Base-by-base conservation (phyloP, 2,329 filamentous ascomycete species). In the Ophiostoma ips region DNA sequence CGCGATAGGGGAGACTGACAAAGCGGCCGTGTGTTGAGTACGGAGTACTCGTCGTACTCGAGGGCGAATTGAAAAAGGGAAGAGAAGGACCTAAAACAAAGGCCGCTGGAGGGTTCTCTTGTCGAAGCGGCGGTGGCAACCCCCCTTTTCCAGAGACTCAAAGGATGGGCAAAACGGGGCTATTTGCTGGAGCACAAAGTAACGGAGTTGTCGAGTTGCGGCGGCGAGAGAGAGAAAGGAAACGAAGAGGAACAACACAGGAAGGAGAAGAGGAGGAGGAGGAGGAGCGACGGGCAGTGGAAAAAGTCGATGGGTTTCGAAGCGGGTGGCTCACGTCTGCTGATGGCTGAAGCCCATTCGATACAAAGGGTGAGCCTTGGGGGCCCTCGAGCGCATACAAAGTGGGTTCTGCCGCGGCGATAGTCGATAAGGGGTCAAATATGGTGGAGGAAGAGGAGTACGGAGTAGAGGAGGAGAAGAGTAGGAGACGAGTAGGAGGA, bases 191-290 rank as follows among this genome's bases (percentile, higher is more conserved):
- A 40, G 37, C 5, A 40, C 11, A 12, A 12, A 13, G 88, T 45
- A 90, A 96, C 60, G 73, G 76, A 45, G 64, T 81, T 21, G 87
- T n/a, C 94, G 50, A 81, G 78, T 56, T 43, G n/a, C 40, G 30
- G 40, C 21, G 8, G 24, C 24, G 24, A 28, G 8, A 28, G 24
- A 28, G 8, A 28, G 24, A 28, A 28, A 28, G 24, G 24, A 28
- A 28, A 28, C 24, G 8, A 8, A 28, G 24, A 28, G 24, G 24
- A 28, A 28, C 24, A 28, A 28, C 8, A 28, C 24, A 8, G 4
- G 5, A 8, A 28, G 8, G 24, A 5, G 5, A 8, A 28, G 24
- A n/a, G n/a, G 24, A 5, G 5, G 24, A 28, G 8, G 24, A 5
- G 5, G 24, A 28, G 24, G 24, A 28, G 24, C 24, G 24, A 28